phyloP scores from a whole-genome alignment of 495 filamentous ascomycete species.

The Talaromyces nanjingensis region DNA sequence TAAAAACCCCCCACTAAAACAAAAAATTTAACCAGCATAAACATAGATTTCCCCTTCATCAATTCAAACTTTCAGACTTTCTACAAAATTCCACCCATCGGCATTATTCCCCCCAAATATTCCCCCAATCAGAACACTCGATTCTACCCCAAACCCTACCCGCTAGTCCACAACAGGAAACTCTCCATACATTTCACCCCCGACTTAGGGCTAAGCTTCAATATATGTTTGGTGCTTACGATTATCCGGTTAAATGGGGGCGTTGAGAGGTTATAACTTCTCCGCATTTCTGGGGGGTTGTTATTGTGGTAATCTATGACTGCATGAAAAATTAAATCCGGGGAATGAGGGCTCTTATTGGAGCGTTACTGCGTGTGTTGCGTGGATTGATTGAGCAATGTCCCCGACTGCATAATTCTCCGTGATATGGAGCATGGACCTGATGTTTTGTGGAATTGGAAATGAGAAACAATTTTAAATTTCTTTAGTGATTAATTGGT shows the following conservation, averaged over 20 bases:
- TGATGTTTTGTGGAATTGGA: neutral
- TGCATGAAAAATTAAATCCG: neutral
- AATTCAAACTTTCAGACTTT: neutral
- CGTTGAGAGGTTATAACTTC: neutral
- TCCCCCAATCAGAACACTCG: neutral
- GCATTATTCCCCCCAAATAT: conserved; percentile 31
- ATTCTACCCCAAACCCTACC: neutral
- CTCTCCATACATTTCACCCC: neutral
- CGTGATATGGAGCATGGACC: neutral
- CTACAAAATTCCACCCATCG: neutral
- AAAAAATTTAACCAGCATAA: neutral
- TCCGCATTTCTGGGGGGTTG: neutral
- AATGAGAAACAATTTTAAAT: neutral
- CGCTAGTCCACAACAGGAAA: neutral
- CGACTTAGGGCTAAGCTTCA: neutral
- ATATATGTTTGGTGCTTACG: neutral
- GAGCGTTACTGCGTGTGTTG: neutral
- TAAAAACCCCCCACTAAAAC: neutral
- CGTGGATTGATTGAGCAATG: neutral
- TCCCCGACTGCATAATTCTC: neutral
- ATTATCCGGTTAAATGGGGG: neutral
- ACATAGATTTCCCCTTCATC: neutral
- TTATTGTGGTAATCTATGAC: neutral
- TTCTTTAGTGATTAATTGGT: neutral
- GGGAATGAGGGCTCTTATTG: neutral